These are phyloP conservation scores for Umbelopsis ramanniana DNA, from an alignment of 192 early-diverging fungal species.

Conservation along the genomic window DNA sequence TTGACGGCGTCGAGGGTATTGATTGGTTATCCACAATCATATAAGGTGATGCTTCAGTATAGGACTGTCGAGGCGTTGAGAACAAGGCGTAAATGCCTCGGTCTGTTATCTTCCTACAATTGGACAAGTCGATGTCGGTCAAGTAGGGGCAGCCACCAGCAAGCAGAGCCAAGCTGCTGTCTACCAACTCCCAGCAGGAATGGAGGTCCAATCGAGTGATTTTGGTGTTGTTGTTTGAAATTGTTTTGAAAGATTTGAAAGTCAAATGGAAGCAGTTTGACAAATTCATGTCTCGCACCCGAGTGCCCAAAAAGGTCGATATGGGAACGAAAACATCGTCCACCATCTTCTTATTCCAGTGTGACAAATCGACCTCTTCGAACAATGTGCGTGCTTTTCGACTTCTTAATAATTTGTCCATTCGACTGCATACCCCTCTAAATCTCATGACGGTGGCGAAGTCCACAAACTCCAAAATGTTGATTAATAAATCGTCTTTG, in stretches of 20 bases:
- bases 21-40: slow-evolving; percentile 1
- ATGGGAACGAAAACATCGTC: slow-evolving; percentile 47
- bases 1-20: background rate
- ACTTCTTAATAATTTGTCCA: slow-evolving; percentile 40
- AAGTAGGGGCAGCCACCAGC: slow-evolving; percentile 52
- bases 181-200: slow-evolving; percentile 76
- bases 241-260: slow-evolving; percentile 54
- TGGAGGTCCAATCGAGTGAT: slow-evolving; percentile 59
- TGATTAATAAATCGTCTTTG: slow-evolving; percentile 40
- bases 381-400: slow-evolving; percentile 46
- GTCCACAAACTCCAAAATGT: slow-evolving; percentile 54
- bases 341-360: slow-evolving; percentile 63
- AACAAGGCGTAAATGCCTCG: slow-evolving; percentile 58
- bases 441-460: slow-evolving; percentile 46
- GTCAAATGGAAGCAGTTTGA: slow-evolving; percentile 75
- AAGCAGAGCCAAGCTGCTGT: slow-evolving; percentile 57
- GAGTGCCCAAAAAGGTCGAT: slow-evolving; percentile 47
- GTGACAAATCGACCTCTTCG: slow-evolving; percentile 56
- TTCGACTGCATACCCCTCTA: slow-evolving; percentile 50
- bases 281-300: slow-evolving; percentile 54
- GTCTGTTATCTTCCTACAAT: slow-evolving; percentile 80
- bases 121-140: slow-evolving; percentile 67
- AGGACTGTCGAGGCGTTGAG: slow-evolving; percentile 25
- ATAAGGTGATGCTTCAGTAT: background rate
- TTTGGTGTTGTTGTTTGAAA: slow-evolving; percentile 45